These are phyloP conservation scores for Chlamydomonas sphaeroides DNA, from an alignment of 139 green algal genomes.

Conservation along the genomic window DNA sequence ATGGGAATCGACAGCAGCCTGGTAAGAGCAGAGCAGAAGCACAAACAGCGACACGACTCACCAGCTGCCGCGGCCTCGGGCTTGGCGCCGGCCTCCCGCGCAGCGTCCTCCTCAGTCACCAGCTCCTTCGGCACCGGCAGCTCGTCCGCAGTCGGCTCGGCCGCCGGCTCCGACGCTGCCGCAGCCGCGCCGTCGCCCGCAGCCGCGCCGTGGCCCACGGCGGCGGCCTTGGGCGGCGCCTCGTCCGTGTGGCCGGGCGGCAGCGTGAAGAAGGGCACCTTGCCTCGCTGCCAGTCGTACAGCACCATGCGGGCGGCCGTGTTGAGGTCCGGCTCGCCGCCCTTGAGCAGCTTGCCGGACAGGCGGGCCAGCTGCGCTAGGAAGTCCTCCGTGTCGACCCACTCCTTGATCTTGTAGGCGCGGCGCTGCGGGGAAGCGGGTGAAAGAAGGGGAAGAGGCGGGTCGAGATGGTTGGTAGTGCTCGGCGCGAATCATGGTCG, in stretches of 20 bases:
- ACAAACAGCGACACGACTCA: slow-evolving; percentile 2
- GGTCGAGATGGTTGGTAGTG: too few relatives aligned
- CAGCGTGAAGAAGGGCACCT: slow-evolving; percentile 96
- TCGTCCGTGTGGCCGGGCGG: slow-evolving; percentile 78
- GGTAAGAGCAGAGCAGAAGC: background rate
- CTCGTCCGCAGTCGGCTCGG: background rate
- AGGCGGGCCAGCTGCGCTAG: slow-evolving; percentile 85
- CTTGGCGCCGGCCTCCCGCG: slow-evolving; percentile 53
- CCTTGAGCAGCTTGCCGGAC: slow-evolving; percentile 73
- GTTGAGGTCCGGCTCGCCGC: slow-evolving; percentile 95
- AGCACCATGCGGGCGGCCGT: slow-evolving; percentile 96
- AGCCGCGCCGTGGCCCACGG: background rate
- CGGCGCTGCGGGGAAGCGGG: slow-evolving; percentile 67
- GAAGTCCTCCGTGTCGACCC: slow-evolving; percentile 92
- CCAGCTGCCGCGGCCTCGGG: slow-evolving; percentile 58
- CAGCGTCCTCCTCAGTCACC: slow-evolving; percentile 67
- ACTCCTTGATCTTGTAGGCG: slow-evolving; percentile 89
- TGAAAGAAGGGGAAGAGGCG: too few relatives aligned
- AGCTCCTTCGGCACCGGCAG: slow-evolving; percentile 53
- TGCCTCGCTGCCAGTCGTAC: slow-evolving; percentile 97
- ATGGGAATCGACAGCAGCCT: background rate
- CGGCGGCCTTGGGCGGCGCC: background rate
- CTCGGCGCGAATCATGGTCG: too few relatives aligned
- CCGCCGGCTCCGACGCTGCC: background rate
- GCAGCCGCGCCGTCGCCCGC: slow-evolving; percentile 37